These are phyloP conservation scores for Colletotrichum magnum DNA, from an alignment of 2,329 filamentous ascomycete species.

Conservation along the genomic window DNA sequence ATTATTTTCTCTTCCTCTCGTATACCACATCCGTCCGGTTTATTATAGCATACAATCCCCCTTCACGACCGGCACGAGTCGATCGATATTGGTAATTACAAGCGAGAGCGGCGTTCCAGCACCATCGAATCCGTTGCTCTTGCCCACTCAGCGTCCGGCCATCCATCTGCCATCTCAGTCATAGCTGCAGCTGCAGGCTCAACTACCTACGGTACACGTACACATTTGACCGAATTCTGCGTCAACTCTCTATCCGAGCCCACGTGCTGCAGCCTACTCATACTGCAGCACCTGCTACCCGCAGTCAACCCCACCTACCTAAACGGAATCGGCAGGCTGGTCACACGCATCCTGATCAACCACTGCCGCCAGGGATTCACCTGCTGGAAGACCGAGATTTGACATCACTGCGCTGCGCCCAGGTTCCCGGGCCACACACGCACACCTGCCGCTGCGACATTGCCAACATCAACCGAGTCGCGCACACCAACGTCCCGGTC, in stretches of 20 bases:
- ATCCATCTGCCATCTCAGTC: not conserved
- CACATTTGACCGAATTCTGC: conserved; percentile 6
- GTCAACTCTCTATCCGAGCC: conserved; percentile 2
- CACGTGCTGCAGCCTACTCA: conserved; percentile 8
- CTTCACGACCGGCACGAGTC: too few relatives aligned
- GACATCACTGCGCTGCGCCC: conserved; percentile 17
- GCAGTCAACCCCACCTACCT: not conserved
- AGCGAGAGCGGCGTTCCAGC: too few relatives aligned
- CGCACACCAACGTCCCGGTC: not conserved
- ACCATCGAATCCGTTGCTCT: too few relatives aligned
- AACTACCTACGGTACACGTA: not conserved
- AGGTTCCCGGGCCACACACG: conserved; percentile 4
- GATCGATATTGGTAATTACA: too few relatives aligned
- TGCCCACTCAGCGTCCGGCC: conserved; percentile 1
- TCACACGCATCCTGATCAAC: conserved; percentile 16
- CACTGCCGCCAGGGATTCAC: conserved; percentile 5
- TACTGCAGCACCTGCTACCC: conserved; percentile 5
- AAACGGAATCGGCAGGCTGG: conserved; percentile 9
- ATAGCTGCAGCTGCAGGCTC: not conserved
- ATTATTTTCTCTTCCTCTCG: too few relatives aligned
- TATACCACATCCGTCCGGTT: too few relatives aligned
- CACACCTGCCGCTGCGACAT: conserved; percentile 14
- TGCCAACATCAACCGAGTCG: conserved; percentile 8
- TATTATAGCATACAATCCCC: too few relatives aligned
- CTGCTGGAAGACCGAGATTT: conserved; percentile 4